Conservation (phyloP, 2,329 filamentous ascomycete genomes). For the Rasamsonia emersonii region DNA sequence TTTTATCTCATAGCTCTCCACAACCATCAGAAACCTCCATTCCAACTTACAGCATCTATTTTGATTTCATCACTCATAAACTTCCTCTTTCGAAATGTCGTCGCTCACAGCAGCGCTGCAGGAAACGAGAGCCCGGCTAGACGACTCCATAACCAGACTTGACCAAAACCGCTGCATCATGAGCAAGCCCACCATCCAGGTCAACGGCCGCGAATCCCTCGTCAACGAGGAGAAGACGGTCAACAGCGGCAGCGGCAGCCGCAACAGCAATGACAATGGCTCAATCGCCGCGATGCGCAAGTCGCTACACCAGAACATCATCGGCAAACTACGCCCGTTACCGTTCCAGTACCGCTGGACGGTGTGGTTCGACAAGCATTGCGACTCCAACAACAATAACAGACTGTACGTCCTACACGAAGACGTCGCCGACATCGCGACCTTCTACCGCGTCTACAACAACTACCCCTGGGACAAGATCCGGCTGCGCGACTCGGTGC, state of each 20-base stretch:
- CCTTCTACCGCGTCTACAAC: slow-evolving; percentile 73
- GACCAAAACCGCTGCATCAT: not conserved
- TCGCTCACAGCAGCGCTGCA: no score
- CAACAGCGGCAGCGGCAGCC: no score
- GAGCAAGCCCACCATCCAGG: not conserved
- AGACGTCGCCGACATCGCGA: slow-evolving; percentile 34
- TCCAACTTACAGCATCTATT: no score
- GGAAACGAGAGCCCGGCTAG: no score
- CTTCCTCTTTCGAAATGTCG: no score
- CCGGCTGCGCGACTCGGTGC: slow-evolving; percentile 67
- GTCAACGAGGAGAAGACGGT: no score
- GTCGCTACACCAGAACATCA: slow-evolving; percentile 34
- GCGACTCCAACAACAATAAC: slow-evolving; percentile 19
- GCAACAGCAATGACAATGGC: not conserved
- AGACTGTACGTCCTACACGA: slow-evolving; percentile 31
- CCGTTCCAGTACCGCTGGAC: slow-evolving; percentile 41
- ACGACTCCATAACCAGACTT: no score
- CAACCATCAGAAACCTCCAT: no score
- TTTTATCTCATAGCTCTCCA: no score
- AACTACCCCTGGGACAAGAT: slow-evolving; percentile 69
- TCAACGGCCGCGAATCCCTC: not conserved
- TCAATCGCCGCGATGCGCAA: no score
- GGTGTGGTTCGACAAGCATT: slow-evolving; percentile 40
- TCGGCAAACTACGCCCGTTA: slow-evolving; percentile 37
- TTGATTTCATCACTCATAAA: no score